Evolutionary conservation across 352 stramenopile species (phyloP), one percentile per base, ranked within the genome.

Genomic region (Phytophthora uliginosa): DNA sequence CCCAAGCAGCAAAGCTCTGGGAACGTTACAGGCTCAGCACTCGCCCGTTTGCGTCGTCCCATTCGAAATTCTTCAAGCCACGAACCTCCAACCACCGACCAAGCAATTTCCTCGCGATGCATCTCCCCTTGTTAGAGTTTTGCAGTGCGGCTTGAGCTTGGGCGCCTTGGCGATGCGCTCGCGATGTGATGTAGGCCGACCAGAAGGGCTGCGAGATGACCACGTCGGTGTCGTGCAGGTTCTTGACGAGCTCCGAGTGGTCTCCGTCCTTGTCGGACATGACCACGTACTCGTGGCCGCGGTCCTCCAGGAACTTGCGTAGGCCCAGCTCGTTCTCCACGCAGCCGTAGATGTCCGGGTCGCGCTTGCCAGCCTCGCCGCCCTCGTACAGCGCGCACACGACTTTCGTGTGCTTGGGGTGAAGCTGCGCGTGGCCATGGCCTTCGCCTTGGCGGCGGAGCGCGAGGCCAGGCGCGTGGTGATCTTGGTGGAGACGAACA

Each of bases 201-300:
- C 74, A 83, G 67, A 85, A 85, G n/a, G 78, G 78, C 69, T 83
- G 76, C 54, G 78, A 83, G 73, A 85, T 83, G 63, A 84, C 76
- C 58, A 84, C 71, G 58, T 85, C 76, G 34, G 78, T 73, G 40
- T 82, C 69, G 58, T 63, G 72, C 63, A 85, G 55, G 55, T 85
- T 22, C 22, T 65, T 61, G n/a, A 70, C 76, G 64, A 85, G 84
- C 71, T 76, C 70, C 47, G 76, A 83, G 50, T 82, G n/a, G 38
- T 78, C 74, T 56, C 78, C 78, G 61, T 85, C 78, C 74, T 85
- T 85, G 66, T 85, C 78, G 48, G 64, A 75, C 63, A 76, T 85
- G 26, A 85, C 77, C 28, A 85, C 73, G 38, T 78, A 66, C 56
- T 78, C 66, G 66, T 83, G 76, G 22, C 78, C 78, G 42, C 74